Evolutionary conservation across 306 rosid species (phyloP).

Genomic region (Pterocarpus santalinus): DNA sequence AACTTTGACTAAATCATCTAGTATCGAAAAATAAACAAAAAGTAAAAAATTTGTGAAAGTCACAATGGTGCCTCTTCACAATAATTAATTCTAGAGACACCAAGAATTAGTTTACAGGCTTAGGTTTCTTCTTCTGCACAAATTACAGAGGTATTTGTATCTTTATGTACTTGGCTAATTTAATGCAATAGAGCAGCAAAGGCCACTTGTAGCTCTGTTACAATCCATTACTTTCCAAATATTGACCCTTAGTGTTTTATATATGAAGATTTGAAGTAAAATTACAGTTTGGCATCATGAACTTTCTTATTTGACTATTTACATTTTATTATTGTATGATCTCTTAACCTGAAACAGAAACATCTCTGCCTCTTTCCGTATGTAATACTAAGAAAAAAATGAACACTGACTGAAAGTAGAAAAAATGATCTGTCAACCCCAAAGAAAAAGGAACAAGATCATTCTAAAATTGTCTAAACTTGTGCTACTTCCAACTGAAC

Average conservation of each 20-base stretch:
- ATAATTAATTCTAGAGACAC: constrained; percentile 21
- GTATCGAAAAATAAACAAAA: neutral
- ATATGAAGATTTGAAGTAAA: neutral
- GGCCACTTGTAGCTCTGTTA: constrained; percentile 5
- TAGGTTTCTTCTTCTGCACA: neutral
- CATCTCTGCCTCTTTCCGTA: neutral
- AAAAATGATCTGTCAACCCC: constrained; percentile 1
- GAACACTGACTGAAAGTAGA: neutral
- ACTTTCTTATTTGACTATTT: neutral
- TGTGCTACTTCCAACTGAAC: constrained; percentile 8
- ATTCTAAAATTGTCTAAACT: neutral
- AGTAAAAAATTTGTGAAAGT: neutral
- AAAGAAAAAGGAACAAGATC: neutral
- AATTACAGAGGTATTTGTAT: neutral
- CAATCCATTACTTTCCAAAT: neutral
- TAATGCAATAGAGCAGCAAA: constrained; percentile 26
- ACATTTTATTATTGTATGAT: neutral
- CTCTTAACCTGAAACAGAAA: too few relatives aligned
- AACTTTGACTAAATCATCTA: neutral
- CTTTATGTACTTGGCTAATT: neutral
- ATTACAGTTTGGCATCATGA: neutral
- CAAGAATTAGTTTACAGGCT: constrained; percentile 1
- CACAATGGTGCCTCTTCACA: constrained; percentile 1
- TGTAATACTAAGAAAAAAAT: neutral
- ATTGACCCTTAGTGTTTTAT: neutral